These are phyloP conservation scores for Sarocladiaceae sp. DNA, from an alignment of 2,329 filamentous ascomycete genomes.

Conservation along the genomic window DNA sequence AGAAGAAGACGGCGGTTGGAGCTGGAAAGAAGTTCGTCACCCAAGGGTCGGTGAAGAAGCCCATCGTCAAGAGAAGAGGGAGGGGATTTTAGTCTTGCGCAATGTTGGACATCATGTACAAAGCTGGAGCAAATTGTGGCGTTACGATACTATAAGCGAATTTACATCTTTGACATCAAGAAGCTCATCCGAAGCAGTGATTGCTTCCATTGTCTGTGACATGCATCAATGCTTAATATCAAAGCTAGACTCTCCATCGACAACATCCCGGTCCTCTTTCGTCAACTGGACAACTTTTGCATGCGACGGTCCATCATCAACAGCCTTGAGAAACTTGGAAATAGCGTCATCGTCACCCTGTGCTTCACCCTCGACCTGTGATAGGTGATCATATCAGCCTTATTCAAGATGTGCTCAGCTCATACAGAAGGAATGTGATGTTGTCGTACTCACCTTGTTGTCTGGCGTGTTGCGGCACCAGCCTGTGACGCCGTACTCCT, in stretches of 20 bases:
- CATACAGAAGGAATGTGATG: neutral
- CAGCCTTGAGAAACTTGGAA: constrained; percentile 65
- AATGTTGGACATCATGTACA: no score
- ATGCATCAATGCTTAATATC: constrained; percentile 39
- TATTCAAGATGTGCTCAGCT: neutral
- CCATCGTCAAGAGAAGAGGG: constrained; percentile 51
- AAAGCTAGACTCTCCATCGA: constrained; percentile 67
- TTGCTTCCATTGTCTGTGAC: neutral
- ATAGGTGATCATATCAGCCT: constrained; percentile 12
- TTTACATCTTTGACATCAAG: no score
- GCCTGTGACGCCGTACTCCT: constrained; percentile 47
- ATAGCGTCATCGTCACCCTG: constrained; percentile 68
- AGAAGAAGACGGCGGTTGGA: constrained; percentile 36
- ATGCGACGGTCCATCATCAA: constrained; percentile 69
- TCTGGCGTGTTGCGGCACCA: constrained; percentile 58
- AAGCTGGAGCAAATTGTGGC: no score
- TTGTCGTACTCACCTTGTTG: constrained; percentile 41
- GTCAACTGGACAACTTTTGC: constrained; percentile 73
- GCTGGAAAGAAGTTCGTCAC: constrained; percentile 53
- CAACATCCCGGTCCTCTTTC: constrained; percentile 58
- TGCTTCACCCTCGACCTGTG: constrained; percentile 81
- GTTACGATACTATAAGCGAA: no score
- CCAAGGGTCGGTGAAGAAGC: constrained; percentile 60
- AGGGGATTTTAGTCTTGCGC: constrained; percentile 51
- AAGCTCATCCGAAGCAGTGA: no score